phyloP scores from a whole-genome alignment of 2,329 filamentous ascomycete genomes.

The Colletotrichum sp. region DNA sequence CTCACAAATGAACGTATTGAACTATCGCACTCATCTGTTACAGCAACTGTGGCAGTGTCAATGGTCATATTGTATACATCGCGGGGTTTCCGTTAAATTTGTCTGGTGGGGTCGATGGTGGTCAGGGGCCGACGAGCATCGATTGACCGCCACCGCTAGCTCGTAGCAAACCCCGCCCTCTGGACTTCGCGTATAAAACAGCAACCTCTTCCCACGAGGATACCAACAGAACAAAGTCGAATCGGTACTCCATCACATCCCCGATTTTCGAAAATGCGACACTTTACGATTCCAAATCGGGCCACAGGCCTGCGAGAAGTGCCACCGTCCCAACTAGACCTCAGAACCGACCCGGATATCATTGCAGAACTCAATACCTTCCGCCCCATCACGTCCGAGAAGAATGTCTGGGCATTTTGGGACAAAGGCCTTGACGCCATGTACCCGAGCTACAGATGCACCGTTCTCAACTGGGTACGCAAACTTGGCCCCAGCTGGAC shows the following conservation, averaged over 20 bases:
- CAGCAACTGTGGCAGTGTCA: background rate
- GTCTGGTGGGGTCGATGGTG: background rate
- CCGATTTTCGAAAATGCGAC: background rate
- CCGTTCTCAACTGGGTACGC: conserved; percentile 47
- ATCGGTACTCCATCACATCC: background rate
- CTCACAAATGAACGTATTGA: background rate
- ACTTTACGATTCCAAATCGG: conserved; percentile 26
- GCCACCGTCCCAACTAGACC: conserved; percentile 26
- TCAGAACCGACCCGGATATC: conserved; percentile 35
- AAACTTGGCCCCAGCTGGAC: conserved; percentile 43
- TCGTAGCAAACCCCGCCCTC: background rate
- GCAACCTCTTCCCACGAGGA: background rate
- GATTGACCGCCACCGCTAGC: background rate
- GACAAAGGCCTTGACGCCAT: conserved; percentile 40
- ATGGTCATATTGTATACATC: background rate
- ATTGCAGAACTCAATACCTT: conserved; percentile 29
- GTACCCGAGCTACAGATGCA: conserved; percentile 40
- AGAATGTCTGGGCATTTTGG: conserved; percentile 53
- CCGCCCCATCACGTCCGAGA: conserved; percentile 39
- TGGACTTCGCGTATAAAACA: background rate
- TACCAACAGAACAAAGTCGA: background rate
- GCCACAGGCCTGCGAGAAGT: conserved; percentile 25
- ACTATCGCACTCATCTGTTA: background rate
- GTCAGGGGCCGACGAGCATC: background rate
- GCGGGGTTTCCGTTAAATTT: background rate